Evolutionary conservation across 2,329 filamentous ascomycete genomes (phyloP).

Genomic region (Aspergillus versicolor): DNA sequence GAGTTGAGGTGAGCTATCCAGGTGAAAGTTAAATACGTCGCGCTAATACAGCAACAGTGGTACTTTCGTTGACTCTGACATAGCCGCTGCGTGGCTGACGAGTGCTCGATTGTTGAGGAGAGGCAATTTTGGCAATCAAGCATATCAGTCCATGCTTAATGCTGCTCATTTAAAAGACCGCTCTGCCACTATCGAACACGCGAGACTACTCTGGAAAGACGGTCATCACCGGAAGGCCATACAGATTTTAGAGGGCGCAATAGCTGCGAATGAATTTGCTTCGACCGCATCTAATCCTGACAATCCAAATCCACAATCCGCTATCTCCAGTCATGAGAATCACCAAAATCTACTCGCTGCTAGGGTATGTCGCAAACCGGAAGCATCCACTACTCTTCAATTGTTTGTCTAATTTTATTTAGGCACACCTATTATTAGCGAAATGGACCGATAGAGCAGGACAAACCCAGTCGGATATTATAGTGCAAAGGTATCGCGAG

Average conservation of each 20-base stretch:
- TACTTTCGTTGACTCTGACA: slow-evolving; percentile 67
- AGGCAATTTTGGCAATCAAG: slow-evolving; percentile 76
- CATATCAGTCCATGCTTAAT: slow-evolving; percentile 90
- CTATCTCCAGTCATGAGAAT: slow-evolving; percentile 42
- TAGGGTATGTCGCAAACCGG: slow-evolving; percentile 30
- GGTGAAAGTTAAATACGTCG: slow-evolving; percentile 1
- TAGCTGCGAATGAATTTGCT: slow-evolving; percentile 75
- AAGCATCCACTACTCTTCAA: neutral
- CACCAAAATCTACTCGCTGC: slow-evolving; percentile 53
- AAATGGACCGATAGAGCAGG: slow-evolving; percentile 98
- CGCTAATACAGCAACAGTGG: slow-evolving; percentile 35
- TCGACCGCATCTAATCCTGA: slow-evolving; percentile 39
- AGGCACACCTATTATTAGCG: slow-evolving; percentile 83
- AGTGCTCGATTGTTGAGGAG: slow-evolving; percentile 86
- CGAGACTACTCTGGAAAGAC: slow-evolving; percentile 88
- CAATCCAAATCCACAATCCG: slow-evolving; percentile 36
- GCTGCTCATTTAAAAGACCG: slow-evolving; percentile 81
- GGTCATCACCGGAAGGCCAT: slow-evolving; percentile 94
- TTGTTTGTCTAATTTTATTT: slow-evolving; percentile 9
- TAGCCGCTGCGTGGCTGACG: slow-evolving; percentile 80
- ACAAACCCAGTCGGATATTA: slow-evolving; percentile 78
- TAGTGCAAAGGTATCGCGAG: slow-evolving; percentile 79
- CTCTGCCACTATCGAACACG: slow-evolving; percentile 90
- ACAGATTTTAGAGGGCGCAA: slow-evolving; percentile 82
- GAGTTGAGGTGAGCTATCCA: slow-evolving; percentile 55